These are phyloP conservation scores for Calonectria leucothoes DNA, from an alignment of 2,329 filamentous ascomycete species.

Conservation along the genomic window DNA sequence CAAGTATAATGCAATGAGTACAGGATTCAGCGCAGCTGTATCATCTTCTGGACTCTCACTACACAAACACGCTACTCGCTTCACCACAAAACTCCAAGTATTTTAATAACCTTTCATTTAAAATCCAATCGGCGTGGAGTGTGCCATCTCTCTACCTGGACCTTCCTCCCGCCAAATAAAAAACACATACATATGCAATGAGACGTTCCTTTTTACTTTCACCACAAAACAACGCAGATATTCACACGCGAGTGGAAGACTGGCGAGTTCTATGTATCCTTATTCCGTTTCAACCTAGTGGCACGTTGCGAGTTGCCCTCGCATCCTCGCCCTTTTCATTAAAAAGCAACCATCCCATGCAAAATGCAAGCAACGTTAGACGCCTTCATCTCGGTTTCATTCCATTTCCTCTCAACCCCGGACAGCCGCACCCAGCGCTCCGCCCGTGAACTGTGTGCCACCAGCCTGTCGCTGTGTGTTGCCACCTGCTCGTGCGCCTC, in stretches of 20 bases:
- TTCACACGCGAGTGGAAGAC: conserved; percentile 25
- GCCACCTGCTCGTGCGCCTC: conserved; percentile 69
- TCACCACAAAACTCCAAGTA: background rate
- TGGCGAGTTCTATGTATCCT: conserved; percentile 46
- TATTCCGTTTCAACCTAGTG: conserved; percentile 48
- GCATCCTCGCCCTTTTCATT: conserved; percentile 49
- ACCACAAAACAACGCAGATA: conserved; percentile 23
- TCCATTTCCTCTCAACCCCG: conserved; percentile 60
- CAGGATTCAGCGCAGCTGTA: background rate
- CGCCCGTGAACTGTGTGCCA: conserved; percentile 84
- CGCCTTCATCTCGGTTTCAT: conserved; percentile 44
- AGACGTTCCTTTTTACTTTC: conserved; percentile 27
- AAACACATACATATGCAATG: conserved; percentile 25
- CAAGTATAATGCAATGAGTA: background rate
- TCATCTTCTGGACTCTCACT: background rate
- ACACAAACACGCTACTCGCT: background rate
- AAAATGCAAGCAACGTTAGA: conserved; percentile 48
- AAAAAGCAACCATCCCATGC: conserved; percentile 50
- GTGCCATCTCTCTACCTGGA: conserved; percentile 7
- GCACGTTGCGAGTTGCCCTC: conserved; percentile 47
- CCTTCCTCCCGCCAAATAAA: background rate
- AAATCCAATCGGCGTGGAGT: conserved; percentile 12
- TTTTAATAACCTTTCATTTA: conserved; percentile 9
- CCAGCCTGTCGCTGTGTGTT: conserved; percentile 74
- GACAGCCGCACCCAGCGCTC: conserved; percentile 78